Base-by-base conservation (phyloP, 1,284 basidiomycete species). In the Amylostereum areolatum region DNA sequence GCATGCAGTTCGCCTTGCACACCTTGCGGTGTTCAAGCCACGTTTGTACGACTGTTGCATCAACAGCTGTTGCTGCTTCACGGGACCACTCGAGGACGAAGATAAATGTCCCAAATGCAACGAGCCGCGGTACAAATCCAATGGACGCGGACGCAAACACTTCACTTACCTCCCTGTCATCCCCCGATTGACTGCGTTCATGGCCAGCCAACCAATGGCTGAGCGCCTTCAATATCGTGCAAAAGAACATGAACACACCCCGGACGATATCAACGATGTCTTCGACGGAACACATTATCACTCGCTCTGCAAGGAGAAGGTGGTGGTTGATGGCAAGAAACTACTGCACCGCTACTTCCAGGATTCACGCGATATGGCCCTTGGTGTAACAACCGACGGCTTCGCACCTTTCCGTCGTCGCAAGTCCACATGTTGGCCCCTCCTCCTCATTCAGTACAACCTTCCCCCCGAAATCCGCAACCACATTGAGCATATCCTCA, bases 381-480 rank as follows among this genome's bases (percentile, higher is more conserved):
- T 68, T 0, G 62, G 63, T 0, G 46, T 67, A 2, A 61, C 63
- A 4, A 57, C 62, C 1, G 66, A 69, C 43, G 71, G 72, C 0
- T 71, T 72, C 55, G 58, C 58, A 5, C 70, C 70, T 2, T 75
- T 72, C 57, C 62, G 64, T 25, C 54, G 57, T 4, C 59, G 64
- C 0, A 68, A 63, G 9, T 55, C 62, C 12, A 73, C 71, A 1
- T 60, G 62, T 1, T 75, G 71, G 73, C 73, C 72, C 0, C 52
- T 75, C 8, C 61, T 76, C 35, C 42, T 71, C 2, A 65, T 70
- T 55, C 67, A 69, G 52, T 70, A 71, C 55, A 74, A 67, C 46
- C 60, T 74, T 3, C 64, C 66, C 10, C 68, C 72, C 18, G 61
- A 68, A 11, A 54, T 60, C 18, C 58, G 60, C 12, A 59, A 66